Percentiles rank a stretch among this genome's conserved stretches.
Evolutionary conservation across 805 yeast species (phyloP).

Genomic region (Pichia nakasei): DNA sequence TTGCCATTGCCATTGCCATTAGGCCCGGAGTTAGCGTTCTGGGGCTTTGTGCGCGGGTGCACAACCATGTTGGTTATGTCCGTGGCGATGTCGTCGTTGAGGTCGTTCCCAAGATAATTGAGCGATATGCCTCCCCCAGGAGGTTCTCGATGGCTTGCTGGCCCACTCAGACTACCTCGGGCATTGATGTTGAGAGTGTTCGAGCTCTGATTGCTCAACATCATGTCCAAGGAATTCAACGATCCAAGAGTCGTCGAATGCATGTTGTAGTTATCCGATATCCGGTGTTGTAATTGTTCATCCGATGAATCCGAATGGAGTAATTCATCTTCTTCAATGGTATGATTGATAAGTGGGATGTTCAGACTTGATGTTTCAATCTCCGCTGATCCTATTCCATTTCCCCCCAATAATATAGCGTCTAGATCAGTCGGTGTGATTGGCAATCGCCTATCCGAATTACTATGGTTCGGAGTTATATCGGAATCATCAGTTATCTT

Average conservation of each 20-base stretch:
- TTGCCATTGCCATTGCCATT: too few species aligned
- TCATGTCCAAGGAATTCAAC: conserved; percentile 1
- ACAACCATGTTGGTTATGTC: too few species aligned
- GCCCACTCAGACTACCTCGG: background rate
- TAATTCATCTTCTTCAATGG: background rate
- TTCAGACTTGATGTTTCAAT: conserved; percentile 1
- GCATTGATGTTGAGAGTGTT: background rate
- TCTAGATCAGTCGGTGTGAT: background rate
- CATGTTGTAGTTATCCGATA: background rate
- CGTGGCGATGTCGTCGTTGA: too few species aligned
- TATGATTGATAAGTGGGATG: background rate
- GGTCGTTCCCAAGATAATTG: conserved; percentile 4
- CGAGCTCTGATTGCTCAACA: conserved; percentile 1
- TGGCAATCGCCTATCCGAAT: too few species aligned
- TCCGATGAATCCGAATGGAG: background rate
- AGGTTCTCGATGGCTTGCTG: background rate
- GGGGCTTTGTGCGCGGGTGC: too few species aligned
- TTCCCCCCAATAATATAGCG: background rate
- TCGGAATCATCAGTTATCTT: background rate
- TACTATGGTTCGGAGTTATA: too few species aligned
- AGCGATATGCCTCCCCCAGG: background rate
- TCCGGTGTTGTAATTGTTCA: background rate
- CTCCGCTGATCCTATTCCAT: too few species aligned
- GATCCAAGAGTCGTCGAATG: conserved; percentile 1
- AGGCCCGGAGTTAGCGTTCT: too few species aligned